phyloP scores from a whole-genome alignment of 495 filamentous ascomycete species.

The Niebla homalea region DNA sequence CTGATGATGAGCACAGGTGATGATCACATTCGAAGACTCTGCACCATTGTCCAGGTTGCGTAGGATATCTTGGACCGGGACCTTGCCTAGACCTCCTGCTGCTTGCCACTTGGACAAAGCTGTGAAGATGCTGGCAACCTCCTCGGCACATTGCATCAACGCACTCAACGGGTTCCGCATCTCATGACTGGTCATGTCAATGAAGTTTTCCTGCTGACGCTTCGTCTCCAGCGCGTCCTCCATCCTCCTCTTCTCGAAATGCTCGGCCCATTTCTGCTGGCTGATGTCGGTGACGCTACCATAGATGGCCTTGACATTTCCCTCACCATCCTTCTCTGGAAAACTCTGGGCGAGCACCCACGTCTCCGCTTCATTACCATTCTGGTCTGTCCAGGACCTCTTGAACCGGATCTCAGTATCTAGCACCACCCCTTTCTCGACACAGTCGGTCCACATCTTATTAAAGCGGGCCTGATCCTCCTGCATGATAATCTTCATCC shows the following conservation, averaged over 20 bases:
- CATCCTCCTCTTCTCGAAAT: slow-evolving; percentile 44
- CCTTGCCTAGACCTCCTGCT: slow-evolving; percentile 7
- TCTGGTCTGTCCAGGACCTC: slow-evolving; percentile 42
- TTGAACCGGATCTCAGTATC: slow-evolving; percentile 59
- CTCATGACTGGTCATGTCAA: slow-evolving; percentile 80
- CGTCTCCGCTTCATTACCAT: slow-evolving; percentile 45
- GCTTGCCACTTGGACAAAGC: slow-evolving; percentile 35
- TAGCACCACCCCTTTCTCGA: slow-evolving; percentile 39
- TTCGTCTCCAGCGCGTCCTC: slow-evolving; percentile 53
- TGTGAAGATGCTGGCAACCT: slow-evolving; percentile 36
- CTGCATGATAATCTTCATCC: slow-evolving; percentile 53
- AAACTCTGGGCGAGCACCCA: slow-evolving; percentile 63
- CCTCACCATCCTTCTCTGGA: slow-evolving; percentile 44
- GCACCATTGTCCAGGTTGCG: slow-evolving; percentile 45
- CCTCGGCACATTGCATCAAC: slow-evolving; percentile 70
- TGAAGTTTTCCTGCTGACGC: slow-evolving; percentile 67
- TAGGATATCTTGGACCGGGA: slow-evolving; percentile 4
- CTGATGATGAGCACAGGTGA: slow-evolving; percentile 62
- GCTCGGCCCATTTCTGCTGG: slow-evolving; percentile 32
- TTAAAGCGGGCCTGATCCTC: slow-evolving; percentile 44
- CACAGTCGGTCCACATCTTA: slow-evolving; percentile 42
- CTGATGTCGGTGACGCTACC: slow-evolving; percentile 43
- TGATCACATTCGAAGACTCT: slow-evolving; percentile 64
- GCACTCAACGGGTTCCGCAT: slow-evolving; percentile 76
- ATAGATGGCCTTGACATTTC: slow-evolving; percentile 53